Conservation (phyloP, 176 grass and related monocot species). For the Juncus inflexus region DNA sequence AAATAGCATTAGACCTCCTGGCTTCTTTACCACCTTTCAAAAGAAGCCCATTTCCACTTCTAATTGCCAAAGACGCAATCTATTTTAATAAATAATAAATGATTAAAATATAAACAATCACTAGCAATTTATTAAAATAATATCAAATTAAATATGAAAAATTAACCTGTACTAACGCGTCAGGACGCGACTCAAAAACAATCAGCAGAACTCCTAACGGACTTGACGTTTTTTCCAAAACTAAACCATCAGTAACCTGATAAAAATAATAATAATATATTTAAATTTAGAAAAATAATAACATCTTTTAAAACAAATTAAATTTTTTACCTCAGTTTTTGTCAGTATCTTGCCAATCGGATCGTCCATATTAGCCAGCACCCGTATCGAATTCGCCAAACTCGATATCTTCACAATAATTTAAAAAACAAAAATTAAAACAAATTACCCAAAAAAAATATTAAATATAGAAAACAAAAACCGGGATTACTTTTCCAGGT, state of each 20-base stretch:
- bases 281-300: not conserved
- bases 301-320: not conserved
- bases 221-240: constrained; percentile 86
- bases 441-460: constrained; percentile 20
- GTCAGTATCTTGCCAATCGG: constrained; percentile 76
- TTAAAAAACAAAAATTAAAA: constrained; percentile 9
- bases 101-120: not conserved
- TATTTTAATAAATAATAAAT: constrained; percentile 26
- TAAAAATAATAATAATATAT: constrained; percentile 10
- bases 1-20: constrained; percentile 78
- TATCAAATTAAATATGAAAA: constrained; percentile 4
- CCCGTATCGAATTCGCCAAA: constrained; percentile 75
- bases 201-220: constrained; percentile 88
- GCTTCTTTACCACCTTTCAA: constrained; percentile 99
- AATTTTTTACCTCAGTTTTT: constrained; percentile 61
- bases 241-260: constrained; percentile 71
- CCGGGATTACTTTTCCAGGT: constrained; percentile 54
- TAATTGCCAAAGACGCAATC: constrained; percentile 95
- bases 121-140: not conserved
- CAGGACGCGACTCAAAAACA: constrained; percentile 92
- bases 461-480: not conserved
- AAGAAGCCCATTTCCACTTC: constrained; percentile 95
- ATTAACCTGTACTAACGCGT: constrained; percentile 92
- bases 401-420: constrained; percentile 60
- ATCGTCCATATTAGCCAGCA: constrained; percentile 88